These are phyloP conservation scores for Daldinia vernicosa DNA, from an alignment of 495 filamentous ascomycete genomes.

Conservation along the genomic window DNA sequence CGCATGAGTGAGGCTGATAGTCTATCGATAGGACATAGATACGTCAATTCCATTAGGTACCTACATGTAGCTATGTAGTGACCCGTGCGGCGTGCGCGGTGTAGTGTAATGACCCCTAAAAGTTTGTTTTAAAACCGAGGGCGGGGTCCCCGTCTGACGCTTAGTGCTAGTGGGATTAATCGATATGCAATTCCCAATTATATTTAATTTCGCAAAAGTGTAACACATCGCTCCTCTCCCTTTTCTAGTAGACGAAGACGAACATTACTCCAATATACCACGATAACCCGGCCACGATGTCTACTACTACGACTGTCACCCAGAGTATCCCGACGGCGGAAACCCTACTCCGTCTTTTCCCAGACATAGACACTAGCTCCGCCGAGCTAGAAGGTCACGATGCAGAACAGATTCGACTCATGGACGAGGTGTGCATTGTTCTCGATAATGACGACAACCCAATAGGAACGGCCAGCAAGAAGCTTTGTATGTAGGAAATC, in stretches of 20 bases:
- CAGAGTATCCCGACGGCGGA: conserved; percentile 77
- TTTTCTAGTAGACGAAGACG: conserved; percentile 6
- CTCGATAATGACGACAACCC: conserved; percentile 89
- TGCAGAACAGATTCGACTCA: conserved; percentile 94
- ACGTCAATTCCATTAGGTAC: neutral
- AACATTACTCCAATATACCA: conserved; percentile 8
- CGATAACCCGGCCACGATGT: conserved; percentile 37
- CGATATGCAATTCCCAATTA: conserved; percentile 17
- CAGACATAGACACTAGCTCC: conserved; percentile 92
- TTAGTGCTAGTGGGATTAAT: neutral
- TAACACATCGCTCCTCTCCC: conserved; percentile 4
- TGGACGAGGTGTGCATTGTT: conserved; percentile 99
- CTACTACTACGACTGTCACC: conserved; percentile 51
- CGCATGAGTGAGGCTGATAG: conserved; percentile 34
- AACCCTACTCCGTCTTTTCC: conserved; percentile 88
- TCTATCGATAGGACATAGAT: conserved; percentile 22
- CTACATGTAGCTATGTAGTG: no score
- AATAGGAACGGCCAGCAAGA: conserved; percentile 98
- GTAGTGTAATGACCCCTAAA: conserved; percentile 20
- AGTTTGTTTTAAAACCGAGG: neutral
- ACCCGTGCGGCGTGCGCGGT: neutral
- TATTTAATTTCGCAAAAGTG: conserved; percentile 3
- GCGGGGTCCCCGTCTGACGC: neutral
- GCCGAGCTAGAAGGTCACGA: conserved; percentile 85
- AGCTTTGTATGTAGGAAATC: conserved; percentile 75